Evolutionary conservation across 108 stramenopile genomes (phyloP).

Genomic region (Phaeodactylum tricornutum): DNA sequence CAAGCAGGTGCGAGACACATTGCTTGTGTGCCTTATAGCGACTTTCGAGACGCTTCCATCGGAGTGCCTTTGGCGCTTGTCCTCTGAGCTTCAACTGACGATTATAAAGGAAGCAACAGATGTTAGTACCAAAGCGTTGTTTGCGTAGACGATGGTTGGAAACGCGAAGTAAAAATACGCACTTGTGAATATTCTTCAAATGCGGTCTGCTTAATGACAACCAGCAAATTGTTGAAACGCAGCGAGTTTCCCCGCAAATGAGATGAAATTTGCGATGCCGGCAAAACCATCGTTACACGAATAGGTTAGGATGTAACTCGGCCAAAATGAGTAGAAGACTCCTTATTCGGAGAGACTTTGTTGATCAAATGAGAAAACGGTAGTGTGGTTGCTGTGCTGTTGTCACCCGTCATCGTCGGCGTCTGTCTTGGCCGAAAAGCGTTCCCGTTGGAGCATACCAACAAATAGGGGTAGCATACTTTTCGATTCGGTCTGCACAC

Average conservation of each 20-base stretch:
- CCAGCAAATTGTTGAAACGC: slow-evolving; percentile 52
- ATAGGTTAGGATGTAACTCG: no score
- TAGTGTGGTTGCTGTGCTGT: no score
- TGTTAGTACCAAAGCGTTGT: not conserved
- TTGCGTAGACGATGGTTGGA: not conserved
- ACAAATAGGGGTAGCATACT: no score
- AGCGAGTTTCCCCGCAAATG: slow-evolving; percentile 9
- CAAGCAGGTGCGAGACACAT: slow-evolving; percentile 72
- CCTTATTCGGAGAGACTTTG: no score
- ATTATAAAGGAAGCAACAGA: not conserved
- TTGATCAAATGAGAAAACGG: no score
- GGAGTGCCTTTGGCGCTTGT: slow-evolving; percentile 91
- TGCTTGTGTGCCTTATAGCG: slow-evolving; percentile 86
- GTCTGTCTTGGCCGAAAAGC: no score
- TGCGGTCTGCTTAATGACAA: slow-evolving; percentile 96
- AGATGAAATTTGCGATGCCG: no score
- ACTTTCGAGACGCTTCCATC: slow-evolving; percentile 84
- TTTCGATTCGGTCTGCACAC: no score
- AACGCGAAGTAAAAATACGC: not conserved
- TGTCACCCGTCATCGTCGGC: no score
- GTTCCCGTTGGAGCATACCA: no score
- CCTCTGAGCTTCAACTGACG: slow-evolving; percentile 86
- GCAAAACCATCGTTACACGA: no score
- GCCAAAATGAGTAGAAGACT: no score
- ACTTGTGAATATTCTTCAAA: slow-evolving; percentile 73